phyloP scores from a whole-genome alignment of 2,329 filamentous ascomycete genomes.

The Ophiostoma perfectum region DNA sequence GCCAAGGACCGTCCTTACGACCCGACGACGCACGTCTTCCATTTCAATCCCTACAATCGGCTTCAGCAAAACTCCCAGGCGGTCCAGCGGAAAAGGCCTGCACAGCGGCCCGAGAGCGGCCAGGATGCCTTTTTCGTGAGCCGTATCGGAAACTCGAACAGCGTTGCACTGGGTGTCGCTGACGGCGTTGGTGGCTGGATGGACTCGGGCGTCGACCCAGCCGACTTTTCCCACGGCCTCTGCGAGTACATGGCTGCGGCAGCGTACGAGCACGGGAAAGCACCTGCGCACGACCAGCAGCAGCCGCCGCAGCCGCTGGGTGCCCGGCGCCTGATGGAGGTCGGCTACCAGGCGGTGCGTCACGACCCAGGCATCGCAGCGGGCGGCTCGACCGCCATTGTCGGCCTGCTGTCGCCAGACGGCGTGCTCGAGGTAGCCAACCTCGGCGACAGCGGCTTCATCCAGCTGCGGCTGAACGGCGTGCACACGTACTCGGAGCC shows the following conservation, averaged over 20 bases:
- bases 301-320: slow-evolving; percentile 41
- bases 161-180: slow-evolving; percentile 80
- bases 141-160: slow-evolving; percentile 64
- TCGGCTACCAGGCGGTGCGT: slow-evolving; percentile 76
- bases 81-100: slow-evolving; percentile 39
- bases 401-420: slow-evolving; percentile 69
- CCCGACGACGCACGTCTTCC: slow-evolving; percentile 62
- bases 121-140: slow-evolving; percentile 96
- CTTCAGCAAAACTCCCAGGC: slow-evolving; percentile 44
- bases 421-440: slow-evolving; percentile 85
- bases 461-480: slow-evolving; percentile 78
- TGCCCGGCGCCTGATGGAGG: slow-evolving; percentile 69
- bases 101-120: slow-evolving; percentile 65
- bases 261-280: slow-evolving; percentile 53
- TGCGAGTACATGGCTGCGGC: slow-evolving; percentile 87
- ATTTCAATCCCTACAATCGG: slow-evolving; percentile 62
- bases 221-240: slow-evolving; percentile 88
- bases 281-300: slow-evolving; percentile 24
- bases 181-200: slow-evolving; percentile 96
- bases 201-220: slow-evolving; percentile 86
- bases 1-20: slow-evolving; percentile 66
- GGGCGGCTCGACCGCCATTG: slow-evolving; percentile 85
- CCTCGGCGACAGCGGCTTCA: slow-evolving; percentile 88
- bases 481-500: slow-evolving; percentile 77
- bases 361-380: slow-evolving; percentile 67